Evolutionary conservation across 2,329 filamentous ascomycete genomes (phyloP).

Genomic region (Aspergillus terreus): DNA sequence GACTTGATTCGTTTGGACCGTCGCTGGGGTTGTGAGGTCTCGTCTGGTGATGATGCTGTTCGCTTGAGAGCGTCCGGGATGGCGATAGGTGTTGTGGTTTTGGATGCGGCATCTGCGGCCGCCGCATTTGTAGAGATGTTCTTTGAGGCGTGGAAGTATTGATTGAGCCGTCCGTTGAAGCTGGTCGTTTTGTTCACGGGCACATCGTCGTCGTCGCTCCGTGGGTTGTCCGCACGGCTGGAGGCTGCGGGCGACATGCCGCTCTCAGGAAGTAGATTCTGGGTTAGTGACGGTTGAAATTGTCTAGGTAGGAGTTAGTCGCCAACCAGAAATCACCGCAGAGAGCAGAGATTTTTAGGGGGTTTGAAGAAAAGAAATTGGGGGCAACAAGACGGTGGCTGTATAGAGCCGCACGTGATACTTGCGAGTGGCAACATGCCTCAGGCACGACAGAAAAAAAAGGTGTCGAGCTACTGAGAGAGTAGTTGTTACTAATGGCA

Average conservation of each 20-base stretch:
- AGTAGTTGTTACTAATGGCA: too few species aligned
- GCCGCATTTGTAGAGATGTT: neutral
- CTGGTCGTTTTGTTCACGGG: constrained; percentile 32
- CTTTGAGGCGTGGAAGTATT: constrained; percentile 26
- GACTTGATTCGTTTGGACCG: neutral
- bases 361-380: too few species aligned
- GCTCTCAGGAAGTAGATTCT: too few species aligned
- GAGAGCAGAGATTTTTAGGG: too few species aligned
- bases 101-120: neutral
- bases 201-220: constrained; percentile 17
- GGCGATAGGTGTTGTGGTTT: constrained; percentile 2
- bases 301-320: too few species aligned
- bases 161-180: constrained; percentile 35
- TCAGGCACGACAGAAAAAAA: too few species aligned
- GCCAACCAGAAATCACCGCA: too few species aligned
- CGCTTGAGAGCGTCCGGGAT: neutral
- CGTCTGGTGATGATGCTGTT: neutral
- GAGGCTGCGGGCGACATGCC: neutral
- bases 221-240: neutral
- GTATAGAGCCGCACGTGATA: too few species aligned
- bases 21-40: neutral
- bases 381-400: too few species aligned
- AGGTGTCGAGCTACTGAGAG: too few species aligned
- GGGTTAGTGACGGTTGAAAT: too few species aligned
- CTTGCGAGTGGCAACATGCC: too few species aligned